Base-by-base conservation (phyloP, 2,329 filamentous ascomycete genomes). In the Catunica adiposa region DNA sequence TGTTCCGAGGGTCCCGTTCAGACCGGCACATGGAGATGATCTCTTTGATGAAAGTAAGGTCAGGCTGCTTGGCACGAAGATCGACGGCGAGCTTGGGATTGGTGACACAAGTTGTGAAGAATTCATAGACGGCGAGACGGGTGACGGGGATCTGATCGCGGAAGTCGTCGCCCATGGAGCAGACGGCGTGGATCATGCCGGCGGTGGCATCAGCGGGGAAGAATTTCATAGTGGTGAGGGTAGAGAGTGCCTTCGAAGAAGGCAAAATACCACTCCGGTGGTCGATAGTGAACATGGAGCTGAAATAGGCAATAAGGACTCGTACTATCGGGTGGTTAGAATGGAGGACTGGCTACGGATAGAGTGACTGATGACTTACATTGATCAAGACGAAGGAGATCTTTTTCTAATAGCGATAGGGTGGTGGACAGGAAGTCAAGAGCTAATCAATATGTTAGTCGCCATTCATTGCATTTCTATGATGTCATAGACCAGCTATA, bases 181-280 rank as follows among this genome's bases (percentile, higher is more conserved):
- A 72, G 23, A 79, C 62, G 55, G 71, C 73, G 8, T 69, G 63
- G 22, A 79, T 69, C 31, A 80, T 76, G 53, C 72, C 67, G 56
- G 70, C 63, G 20, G 69, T 76, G 59, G 71, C 70, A 11, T 68
- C 63, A 0, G 74, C 69, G 40, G 74, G 72, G 64, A 80, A 80
- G 11, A 67, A 66, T 53, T 71, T 73, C 72, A 77, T 78, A 51
- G 62, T 61, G 44, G 67, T 68, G 51, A 80, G 71, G 26, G 70
- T 68, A 1, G 69, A 68, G n/a, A 80, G 64, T 1, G 77, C 76
- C 47, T 71, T 74, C 2, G 75, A 69, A 1, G 77, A 76, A 0
- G 77, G 71, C 46, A 75, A 66, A 56, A 80, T 73, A 42, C 77
- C 77, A n/a, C 75, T 76, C 62, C 76, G 76, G 65, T 79, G 76